A percentile compares a stretch with the other conserved stretches of the same genome.
Evolutionary conservation across 1,284 basidiomycete genomes (phyloP).

Genomic region (Sporisorium iseilematis-ciliati): DNA sequence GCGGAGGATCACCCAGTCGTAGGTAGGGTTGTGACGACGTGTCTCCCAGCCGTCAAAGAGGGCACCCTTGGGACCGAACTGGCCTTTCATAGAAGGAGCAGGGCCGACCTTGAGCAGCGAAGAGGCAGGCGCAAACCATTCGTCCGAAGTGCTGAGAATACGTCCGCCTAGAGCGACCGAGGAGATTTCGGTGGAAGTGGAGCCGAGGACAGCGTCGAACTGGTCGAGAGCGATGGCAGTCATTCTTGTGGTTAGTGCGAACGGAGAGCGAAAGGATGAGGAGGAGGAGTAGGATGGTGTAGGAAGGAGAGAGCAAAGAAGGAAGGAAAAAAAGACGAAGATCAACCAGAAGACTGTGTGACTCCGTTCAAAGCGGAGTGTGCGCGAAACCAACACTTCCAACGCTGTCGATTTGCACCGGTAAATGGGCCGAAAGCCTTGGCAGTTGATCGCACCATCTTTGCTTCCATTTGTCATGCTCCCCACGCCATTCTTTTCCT

Average conservation of each 20-base stretch:
- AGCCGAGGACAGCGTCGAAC: slow-evolving; percentile 47
- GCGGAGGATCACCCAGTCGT: slow-evolving; percentile 93
- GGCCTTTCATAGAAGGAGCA: slow-evolving; percentile 78
- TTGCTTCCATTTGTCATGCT: background rate
- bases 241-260: slow-evolving; percentile 12
- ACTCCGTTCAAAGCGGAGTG: background rate
- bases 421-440: background rate
- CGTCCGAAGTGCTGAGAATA: slow-evolving; percentile 85
- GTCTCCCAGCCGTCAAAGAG: slow-evolving; percentile 96
- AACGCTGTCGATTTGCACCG: background rate
- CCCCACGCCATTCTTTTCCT: no score
- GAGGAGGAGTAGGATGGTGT: background rate
- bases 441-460: background rate
- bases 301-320: slow-evolving; percentile 2
- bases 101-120: slow-evolving; percentile 79
- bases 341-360: background rate
- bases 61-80: slow-evolving; percentile 95
- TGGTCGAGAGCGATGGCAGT: slow-evolving; percentile 45
- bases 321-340: background rate
- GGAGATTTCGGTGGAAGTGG: slow-evolving; percentile 78
- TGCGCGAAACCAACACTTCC: background rate
- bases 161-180: slow-evolving; percentile 84
- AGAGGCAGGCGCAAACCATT: slow-evolving; percentile 91
- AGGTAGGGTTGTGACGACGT: slow-evolving; percentile 85
- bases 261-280: background rate